Evolutionary conservation across 2,329 filamentous ascomycete species (phyloP).

Genomic region (Didymosphaeria variabile): DNA sequence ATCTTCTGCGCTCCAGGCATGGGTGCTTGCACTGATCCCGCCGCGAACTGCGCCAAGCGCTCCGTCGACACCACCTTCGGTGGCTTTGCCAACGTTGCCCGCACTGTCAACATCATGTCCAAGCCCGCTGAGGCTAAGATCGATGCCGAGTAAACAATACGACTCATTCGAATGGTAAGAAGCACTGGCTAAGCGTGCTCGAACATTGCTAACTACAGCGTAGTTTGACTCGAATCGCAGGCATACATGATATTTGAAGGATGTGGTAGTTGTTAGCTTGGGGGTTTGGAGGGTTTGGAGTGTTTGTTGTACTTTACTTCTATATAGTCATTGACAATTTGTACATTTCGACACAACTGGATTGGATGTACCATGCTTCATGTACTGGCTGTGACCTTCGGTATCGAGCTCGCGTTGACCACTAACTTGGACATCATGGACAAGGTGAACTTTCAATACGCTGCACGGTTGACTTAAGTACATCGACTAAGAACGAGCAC

Average conservation of each 20-base stretch:
- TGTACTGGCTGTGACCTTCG: background rate
- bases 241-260: background rate
- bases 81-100: constrained; percentile 14
- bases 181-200: background rate
- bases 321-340: background rate
- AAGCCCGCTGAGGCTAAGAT: constrained; percentile 4
- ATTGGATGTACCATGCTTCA: background rate
- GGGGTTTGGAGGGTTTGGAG: background rate
- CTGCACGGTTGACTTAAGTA: too few species aligned
- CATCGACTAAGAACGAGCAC: too few species aligned
- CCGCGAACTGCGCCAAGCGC: constrained; percentile 9
- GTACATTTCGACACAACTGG: background rate
- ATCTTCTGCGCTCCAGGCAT: constrained; percentile 17
- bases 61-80: constrained; percentile 2
- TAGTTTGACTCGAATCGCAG: background rate
- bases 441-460: background rate
- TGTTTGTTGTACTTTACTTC: background rate
- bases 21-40: background rate
- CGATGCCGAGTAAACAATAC: constrained; percentile 4
- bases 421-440: background rate
- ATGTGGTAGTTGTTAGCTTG: background rate
- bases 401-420: background rate
- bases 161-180: background rate
- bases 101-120: background rate
- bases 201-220: background rate